Evolutionary conservation across 768 basidiomycete genomes (phyloP), one percentile per base, ranked within the genome.

Genomic region (Multifurca ochricompacta): DNA sequence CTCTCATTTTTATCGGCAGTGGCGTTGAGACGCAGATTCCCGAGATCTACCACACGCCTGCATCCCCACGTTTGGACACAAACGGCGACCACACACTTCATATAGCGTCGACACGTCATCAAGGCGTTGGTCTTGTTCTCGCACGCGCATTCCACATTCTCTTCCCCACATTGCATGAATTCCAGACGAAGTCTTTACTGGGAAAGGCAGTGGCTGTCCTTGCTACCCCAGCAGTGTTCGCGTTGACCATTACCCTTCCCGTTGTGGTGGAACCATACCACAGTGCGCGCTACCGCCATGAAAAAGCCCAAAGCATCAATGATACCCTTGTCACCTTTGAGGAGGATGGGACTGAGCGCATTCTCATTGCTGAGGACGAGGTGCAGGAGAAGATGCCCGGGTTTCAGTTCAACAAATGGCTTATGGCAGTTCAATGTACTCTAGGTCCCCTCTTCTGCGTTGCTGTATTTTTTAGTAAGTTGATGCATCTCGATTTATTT

Each of bases 211-310:
- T 87, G 0, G 80, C 84, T 0, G 60, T 95, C 23, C 77, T 96
- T 52, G 91, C 92, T 3, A 82, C 86, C 0, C 95, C 95, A 2
- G 91, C 92, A 2, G 82, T 99, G 2, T 72, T 96, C 67, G 73
- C 76, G 3, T 71, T 99, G 45, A 97, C 94, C 0, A 59, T 98
- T 18, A 97, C 95, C 0, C 72, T 98, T 9, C 93, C 93, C 4
- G 94, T 99, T 11, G 91, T 94, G 16, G 79, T 88, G 27, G 81
- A 75, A 9, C 77, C 80, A 3, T 82, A 82, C 61, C 65, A 69
- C 6, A 62, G 54, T 40, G 44, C 52, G 1, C 54, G 59, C 21
- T 54, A 61, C 14, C 63, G 72, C 3, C 66, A 63, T 11, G 79
- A 82, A 62, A 79, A 78, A 64, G 48, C 61, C 14, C 54, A 53